Percentiles rank a stretch among this genome's conserved stretches.
These are phyloP conservation scores for Myochromella boudieri DNA, from an alignment of 768 basidiomycete genomes.

Conservation along the genomic window DNA sequence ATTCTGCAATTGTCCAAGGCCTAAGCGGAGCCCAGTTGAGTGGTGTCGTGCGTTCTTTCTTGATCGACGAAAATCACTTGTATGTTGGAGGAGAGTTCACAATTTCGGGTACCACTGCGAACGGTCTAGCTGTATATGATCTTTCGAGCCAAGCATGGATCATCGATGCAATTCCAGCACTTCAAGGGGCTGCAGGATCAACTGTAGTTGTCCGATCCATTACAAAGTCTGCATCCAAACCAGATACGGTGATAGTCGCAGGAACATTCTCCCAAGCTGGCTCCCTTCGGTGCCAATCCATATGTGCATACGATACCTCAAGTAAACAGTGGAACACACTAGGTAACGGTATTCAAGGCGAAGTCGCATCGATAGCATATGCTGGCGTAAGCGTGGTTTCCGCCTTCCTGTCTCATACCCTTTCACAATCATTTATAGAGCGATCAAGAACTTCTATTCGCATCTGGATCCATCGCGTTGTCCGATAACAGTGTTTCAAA, in stretches of 20 bases:
- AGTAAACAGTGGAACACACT: conserved; percentile 79
- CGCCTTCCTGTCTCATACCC: conserved; percentile 5
- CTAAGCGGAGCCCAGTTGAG: conserved; percentile 63
- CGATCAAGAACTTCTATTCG: conserved; percentile 69
- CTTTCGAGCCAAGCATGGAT: conserved; percentile 66
- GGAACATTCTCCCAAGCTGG: conserved; percentile 88
- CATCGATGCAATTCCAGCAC: conserved; percentile 51
- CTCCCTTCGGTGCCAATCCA: conserved; percentile 66
- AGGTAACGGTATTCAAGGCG: conserved; percentile 79
- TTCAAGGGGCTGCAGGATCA: conserved; percentile 55
- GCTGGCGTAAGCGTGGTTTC: conserved; percentile 58
- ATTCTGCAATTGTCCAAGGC: conserved; percentile 45
- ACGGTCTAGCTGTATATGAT: conserved; percentile 82
- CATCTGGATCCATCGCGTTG: conserved; percentile 76
- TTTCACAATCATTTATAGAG: conserved; percentile 34
- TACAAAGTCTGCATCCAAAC: conserved; percentile 55
- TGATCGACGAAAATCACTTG: conserved; percentile 67
- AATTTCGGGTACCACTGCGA: conserved; percentile 50
- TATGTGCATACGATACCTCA: conserved; percentile 73
- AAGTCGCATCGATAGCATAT: conserved; percentile 75
- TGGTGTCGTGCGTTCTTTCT: conserved; percentile 76
- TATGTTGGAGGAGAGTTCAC: conserved; percentile 88
- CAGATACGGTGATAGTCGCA: conserved; percentile 72
- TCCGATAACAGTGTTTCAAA: conserved; percentile 64
- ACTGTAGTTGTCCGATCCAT: conserved; percentile 72